These are phyloP conservation scores for Ogataea henricii DNA, from an alignment of 805 yeast species.

Conservation along the genomic window DNA sequence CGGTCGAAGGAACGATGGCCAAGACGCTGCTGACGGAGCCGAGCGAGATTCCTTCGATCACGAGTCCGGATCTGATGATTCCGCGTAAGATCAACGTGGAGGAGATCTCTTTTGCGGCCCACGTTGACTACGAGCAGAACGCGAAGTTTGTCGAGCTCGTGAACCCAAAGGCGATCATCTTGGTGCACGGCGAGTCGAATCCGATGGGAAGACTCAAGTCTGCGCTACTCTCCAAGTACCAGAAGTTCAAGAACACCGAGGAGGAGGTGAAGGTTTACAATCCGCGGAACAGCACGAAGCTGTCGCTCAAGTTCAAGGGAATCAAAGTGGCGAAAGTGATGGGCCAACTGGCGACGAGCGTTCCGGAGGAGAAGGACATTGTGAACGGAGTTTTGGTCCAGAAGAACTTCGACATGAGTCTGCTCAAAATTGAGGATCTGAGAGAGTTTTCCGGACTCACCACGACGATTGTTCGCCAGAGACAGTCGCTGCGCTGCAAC, in stretches of 20 bases:
- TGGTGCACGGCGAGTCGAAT: constrained; percentile 96
- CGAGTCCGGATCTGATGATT: constrained; percentile 78
- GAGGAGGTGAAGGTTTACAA: constrained; percentile 89
- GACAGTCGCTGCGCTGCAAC: constrained; percentile 74
- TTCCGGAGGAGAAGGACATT: constrained; percentile 40
- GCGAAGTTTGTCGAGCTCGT: constrained; percentile 87
- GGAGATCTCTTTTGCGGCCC: constrained; percentile 99
- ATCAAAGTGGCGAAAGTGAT: constrained; percentile 76
- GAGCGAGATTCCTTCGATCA: constrained; percentile 77
- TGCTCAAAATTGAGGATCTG: constrained; percentile 82
- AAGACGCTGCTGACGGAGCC: constrained; percentile 88
- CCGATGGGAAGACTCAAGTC: constrained; percentile 99
- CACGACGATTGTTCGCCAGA: constrained; percentile 80
- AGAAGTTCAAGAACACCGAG: constrained; percentile 78
- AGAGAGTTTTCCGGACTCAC: constrained; percentile 87
- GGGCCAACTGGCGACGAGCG: constrained; percentile 53
- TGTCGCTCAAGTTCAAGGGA: constrained; percentile 77
- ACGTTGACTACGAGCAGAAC: constrained; percentile 94
- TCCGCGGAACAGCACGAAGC: constrained; percentile 86
- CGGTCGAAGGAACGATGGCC: constrained; percentile 98
- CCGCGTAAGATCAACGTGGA: constrained; percentile 88
- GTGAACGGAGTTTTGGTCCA: constrained; percentile 87
- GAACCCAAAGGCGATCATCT: constrained; percentile 79
- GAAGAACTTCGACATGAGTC: constrained; percentile 82
- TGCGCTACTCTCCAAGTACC: constrained; percentile 84